phyloP scores from a whole-genome alignment of 2,329 filamentous ascomycete genomes.

The Xylariaceae sp. region DNA sequence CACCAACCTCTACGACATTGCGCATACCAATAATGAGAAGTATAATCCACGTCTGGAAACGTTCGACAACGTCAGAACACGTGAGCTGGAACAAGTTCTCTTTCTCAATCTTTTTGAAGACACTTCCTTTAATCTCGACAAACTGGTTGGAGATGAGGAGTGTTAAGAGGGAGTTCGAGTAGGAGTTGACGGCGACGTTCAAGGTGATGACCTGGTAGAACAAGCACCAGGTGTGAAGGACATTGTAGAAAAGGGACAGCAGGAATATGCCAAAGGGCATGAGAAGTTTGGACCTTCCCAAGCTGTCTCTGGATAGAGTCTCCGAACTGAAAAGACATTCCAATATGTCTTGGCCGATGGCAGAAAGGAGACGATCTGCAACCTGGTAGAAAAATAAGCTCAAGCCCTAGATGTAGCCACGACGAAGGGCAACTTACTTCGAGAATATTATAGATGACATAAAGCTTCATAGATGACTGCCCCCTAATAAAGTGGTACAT shows the following conservation, averaged over 20 bases:
- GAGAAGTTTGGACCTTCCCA: slow-evolving; percentile 86
- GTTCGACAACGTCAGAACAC: slow-evolving; percentile 93
- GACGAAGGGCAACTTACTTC: slow-evolving; percentile 51
- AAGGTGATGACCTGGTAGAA: slow-evolving; percentile 98
- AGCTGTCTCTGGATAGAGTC: slow-evolving; percentile 79
- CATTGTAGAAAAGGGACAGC: slow-evolving; percentile 81
- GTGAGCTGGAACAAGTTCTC: slow-evolving; percentile 96
- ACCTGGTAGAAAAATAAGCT: slow-evolving; percentile 39
- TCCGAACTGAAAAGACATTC: slow-evolving; percentile 94
- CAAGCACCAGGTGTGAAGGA: slow-evolving; percentile 78
- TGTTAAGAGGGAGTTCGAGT: slow-evolving; percentile 91
- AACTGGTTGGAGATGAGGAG: slow-evolving; percentile 96
- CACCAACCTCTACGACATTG: slow-evolving; percentile 93
- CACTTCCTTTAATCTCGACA: slow-evolving; percentile 96
- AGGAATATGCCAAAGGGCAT: slow-evolving; percentile 89
- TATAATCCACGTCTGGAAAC: slow-evolving; percentile 98
- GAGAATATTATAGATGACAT: slow-evolving; percentile 97
- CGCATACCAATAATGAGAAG: slow-evolving; percentile 91
- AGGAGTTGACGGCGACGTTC: slow-evolving; percentile 97
- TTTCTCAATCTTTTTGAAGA: slow-evolving; percentile 98
- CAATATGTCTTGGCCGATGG: slow-evolving; percentile 90
- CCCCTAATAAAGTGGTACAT: slow-evolving; percentile 98
- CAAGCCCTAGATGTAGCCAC: background rate
- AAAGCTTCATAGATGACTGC: slow-evolving; percentile 95
- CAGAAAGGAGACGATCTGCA: slow-evolving; percentile 82